Conservation (phyloP, 2,329 filamentous ascomycete genomes). For the Elsinoe arachidis region DNA sequence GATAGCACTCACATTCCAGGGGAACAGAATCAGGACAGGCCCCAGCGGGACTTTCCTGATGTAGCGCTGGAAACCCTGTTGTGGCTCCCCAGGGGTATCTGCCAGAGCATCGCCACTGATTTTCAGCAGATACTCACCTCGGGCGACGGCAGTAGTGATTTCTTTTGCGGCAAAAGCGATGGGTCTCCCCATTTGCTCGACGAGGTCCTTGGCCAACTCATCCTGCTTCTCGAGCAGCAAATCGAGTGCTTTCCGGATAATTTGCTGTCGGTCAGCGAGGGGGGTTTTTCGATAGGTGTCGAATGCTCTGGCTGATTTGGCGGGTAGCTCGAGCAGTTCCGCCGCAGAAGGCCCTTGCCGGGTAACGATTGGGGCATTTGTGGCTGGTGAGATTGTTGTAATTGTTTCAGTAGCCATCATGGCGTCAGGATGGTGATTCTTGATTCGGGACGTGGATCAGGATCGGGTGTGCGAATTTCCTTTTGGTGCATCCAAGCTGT, state of each 20-base stretch:
- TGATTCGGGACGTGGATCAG: not conserved
- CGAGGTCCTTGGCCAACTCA: slow-evolving; percentile 75
- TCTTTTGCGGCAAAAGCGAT: slow-evolving; percentile 81
- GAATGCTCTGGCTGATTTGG: slow-evolving; percentile 66
- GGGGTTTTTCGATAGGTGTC: slow-evolving; percentile 65
- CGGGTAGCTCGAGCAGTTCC: slow-evolving; percentile 64
- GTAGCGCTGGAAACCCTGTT: slow-evolving; percentile 83
- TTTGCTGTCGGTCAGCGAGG: slow-evolving; percentile 65
- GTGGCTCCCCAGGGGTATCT: slow-evolving; percentile 71
- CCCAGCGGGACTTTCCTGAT: slow-evolving; percentile 84
- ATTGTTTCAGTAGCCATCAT: slow-evolving; percentile 51
- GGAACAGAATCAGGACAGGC: slow-evolving; percentile 80
- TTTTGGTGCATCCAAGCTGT: not conserved
- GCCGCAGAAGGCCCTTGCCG: slow-evolving; percentile 63
- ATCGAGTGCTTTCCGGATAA: slow-evolving; percentile 71
- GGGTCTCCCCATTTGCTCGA: slow-evolving; percentile 89
- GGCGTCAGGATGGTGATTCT: slow-evolving; percentile 15
- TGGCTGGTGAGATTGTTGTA: slow-evolving; percentile 81
- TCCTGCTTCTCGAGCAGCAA: slow-evolving; percentile 63
- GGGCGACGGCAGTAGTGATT: slow-evolving; percentile 73
- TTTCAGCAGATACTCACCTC: slow-evolving; percentile 77
- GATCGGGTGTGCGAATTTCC: not conserved
- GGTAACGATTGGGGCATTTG: slow-evolving; percentile 74
- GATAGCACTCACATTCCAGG: slow-evolving; percentile 73
- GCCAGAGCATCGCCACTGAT: slow-evolving; percentile 70